These are phyloP conservation scores for Fusarium equiseti DNA, from an alignment of 2,329 filamentous ascomycete species.

Conservation along the genomic window DNA sequence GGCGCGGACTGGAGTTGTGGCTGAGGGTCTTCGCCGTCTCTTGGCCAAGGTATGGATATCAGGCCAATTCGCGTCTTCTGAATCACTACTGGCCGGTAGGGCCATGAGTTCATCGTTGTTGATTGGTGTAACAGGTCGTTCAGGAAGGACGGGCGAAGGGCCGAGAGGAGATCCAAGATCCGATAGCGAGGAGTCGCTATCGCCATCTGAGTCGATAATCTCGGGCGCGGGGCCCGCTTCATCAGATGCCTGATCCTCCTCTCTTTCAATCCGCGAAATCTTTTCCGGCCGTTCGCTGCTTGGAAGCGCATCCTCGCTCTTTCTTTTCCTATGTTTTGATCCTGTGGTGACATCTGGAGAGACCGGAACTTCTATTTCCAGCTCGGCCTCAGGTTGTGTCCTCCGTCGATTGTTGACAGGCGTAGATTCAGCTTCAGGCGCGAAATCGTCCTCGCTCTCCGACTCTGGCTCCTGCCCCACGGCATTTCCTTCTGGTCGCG, in stretches of 20 bases:
- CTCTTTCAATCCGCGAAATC: conserved; percentile 48
- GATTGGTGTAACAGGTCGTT: conserved; percentile 58
- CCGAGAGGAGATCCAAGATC: conserved; percentile 54
- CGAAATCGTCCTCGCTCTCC: conserved; percentile 65
- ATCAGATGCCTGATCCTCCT: conserved; percentile 27
- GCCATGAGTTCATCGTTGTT: conserved; percentile 64
- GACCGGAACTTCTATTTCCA: conserved; percentile 37
- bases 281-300: conserved; percentile 55
- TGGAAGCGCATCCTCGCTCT: conserved; percentile 62
- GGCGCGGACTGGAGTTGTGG: conserved; percentile 54
- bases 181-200: conserved; percentile 56
- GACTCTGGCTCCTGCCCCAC: conserved; percentile 50
- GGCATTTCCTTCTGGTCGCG: conserved; percentile 51
- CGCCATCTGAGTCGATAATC: conserved; percentile 33
- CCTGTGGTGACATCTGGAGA: conserved; percentile 46
- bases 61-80: conserved; percentile 63
- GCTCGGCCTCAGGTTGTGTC: conserved; percentile 48
- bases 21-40: conserved; percentile 56
- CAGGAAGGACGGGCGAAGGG: conserved; percentile 43
- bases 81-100: conserved; percentile 67
- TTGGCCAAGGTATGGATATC: conserved; percentile 64
- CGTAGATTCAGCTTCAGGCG: conserved; percentile 76
- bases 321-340: conserved; percentile 65
- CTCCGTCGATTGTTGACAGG: conserved; percentile 64
- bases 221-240: conserved; percentile 23